phyloP scores from a whole-genome alignment of 305 asterid species.

The Solanum hybrid region DNA sequence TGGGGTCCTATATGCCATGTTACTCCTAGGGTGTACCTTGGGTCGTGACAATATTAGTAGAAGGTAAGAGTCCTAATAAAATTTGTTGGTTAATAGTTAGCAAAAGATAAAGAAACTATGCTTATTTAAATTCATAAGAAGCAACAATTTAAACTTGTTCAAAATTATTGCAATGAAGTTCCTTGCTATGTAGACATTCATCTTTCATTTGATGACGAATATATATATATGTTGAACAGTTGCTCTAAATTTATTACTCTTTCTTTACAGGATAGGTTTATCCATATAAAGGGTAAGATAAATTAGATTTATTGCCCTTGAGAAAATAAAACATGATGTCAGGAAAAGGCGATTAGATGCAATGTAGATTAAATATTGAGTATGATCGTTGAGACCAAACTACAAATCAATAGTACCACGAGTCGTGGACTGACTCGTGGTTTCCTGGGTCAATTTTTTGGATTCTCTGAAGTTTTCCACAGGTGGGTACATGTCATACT shows the following conservation, averaged over 20 bases:
- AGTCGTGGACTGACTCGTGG: background rate
- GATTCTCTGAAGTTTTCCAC: background rate
- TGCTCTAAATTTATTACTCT: background rate
- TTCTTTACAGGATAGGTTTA: slow-evolving; percentile 67
- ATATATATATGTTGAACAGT: background rate
- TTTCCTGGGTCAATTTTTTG: background rate
- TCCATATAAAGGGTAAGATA: slow-evolving; percentile 91
- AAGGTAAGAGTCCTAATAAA: background rate
- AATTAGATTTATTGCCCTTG: slow-evolving; percentile 82
- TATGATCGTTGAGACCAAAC: background rate
- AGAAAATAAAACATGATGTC: slow-evolving; percentile 84
- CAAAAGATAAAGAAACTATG: background rate
- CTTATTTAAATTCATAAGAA: background rate
- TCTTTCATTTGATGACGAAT: background rate
- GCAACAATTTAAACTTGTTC: background rate
- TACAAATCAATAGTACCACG: background rate
- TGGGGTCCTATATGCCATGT: background rate
- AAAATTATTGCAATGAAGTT: background rate
- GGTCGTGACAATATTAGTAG: background rate
- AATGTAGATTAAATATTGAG: slow-evolving; percentile 57
- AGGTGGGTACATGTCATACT: background rate
- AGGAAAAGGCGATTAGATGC: slow-evolving; percentile 62
- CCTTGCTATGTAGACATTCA: background rate
- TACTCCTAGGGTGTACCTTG: background rate
- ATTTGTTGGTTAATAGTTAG: background rate